Evolutionary conservation across 2,329 filamentous ascomycete species (phyloP), one percentile per base, ranked within the genome.

Genomic region (Diaporthe citri): DNA sequence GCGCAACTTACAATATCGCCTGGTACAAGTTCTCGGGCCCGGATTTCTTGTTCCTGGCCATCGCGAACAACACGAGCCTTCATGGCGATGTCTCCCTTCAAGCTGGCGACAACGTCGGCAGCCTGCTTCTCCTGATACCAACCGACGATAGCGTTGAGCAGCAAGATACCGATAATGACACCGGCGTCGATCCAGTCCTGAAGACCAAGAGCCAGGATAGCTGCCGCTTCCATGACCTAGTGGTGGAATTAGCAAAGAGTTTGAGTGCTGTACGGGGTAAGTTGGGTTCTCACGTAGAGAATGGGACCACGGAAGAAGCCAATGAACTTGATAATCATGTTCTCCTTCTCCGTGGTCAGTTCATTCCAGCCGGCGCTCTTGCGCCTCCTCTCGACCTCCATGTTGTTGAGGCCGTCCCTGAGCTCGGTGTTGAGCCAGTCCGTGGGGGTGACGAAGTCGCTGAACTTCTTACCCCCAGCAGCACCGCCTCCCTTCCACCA

Each of bases 41-140:
- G 90, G 84, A 94, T 92, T 77, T 91, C 89, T 79, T 89, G 85
- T 85, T 93, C 91, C 77, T 88, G 86, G 79, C 92, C 92, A 82
- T 93, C 88, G 82, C 92, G 92, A 80, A 94, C 85, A 81, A 93
- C 91, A 78, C 87, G 87, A 72, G 91, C 89, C 86, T 92, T 92
- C 90, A 94, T 92, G 80, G 92, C 92, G 82, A 94, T 94, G 81
- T 94, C 92, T 87, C 92, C 92, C 87, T 93, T 94, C 78, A 94
- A 85, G 76, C 87, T 89, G 74, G 92, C 92, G 80, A 93, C 92
- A 81, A 93, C 91, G 84, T 94, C 92, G 81, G 92, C 92, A 80
- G 92, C 92, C 84, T 93, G 92, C 87, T 94, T 94, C 84, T 94
- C 92, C 84, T 94, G 92, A 84, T 94, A 94, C 92, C 92, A 94